Percentiles rank a stretch among this genome's conserved stretches.
Conservation (phyloP, 2,329 filamentous ascomycete species). For the Septoria linicola region DNA sequence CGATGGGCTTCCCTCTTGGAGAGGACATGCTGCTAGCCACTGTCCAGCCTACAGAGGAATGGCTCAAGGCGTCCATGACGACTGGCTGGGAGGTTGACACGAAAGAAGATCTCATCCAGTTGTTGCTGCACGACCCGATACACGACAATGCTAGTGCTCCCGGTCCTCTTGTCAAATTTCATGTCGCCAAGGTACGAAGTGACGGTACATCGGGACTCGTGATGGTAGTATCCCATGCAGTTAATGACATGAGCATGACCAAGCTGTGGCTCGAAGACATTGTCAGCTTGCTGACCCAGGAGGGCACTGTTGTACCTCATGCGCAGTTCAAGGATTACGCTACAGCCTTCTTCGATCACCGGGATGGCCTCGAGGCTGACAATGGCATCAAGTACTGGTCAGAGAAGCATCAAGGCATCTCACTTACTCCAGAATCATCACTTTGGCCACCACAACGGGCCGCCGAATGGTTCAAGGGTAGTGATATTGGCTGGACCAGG, state of each 20-base stretch:
- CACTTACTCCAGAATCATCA: constrained; percentile 28
- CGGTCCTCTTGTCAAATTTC: constrained; percentile 34
- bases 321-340: constrained; percentile 36
- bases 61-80: constrained; percentile 33
- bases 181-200: constrained; percentile 31
- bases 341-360: constrained; percentile 35
- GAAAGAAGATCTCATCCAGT: constrained; percentile 32
- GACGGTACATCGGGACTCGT: constrained; percentile 34
- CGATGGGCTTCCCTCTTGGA: constrained; percentile 31
- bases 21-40: constrained; percentile 34
- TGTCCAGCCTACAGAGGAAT: constrained; percentile 30
- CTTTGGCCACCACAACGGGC: constrained; percentile 36
- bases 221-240: constrained; percentile 34
- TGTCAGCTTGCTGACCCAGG: constrained; percentile 30
- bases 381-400: constrained; percentile 35
- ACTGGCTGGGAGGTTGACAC: constrained; percentile 34
- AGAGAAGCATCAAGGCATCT: constrained; percentile 33
- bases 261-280: constrained; percentile 38
- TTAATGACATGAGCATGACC: constrained; percentile 38
- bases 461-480: constrained; percentile 37
- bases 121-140: constrained; percentile 32
- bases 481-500: constrained; percentile 33
- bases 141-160: constrained; percentile 34
- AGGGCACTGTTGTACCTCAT: constrained; percentile 31
- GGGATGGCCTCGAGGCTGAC: constrained; percentile 32